Evolutionary conservation across 345 rosid species (phyloP).

Genomic region (Gossypium raimondii): DNA sequence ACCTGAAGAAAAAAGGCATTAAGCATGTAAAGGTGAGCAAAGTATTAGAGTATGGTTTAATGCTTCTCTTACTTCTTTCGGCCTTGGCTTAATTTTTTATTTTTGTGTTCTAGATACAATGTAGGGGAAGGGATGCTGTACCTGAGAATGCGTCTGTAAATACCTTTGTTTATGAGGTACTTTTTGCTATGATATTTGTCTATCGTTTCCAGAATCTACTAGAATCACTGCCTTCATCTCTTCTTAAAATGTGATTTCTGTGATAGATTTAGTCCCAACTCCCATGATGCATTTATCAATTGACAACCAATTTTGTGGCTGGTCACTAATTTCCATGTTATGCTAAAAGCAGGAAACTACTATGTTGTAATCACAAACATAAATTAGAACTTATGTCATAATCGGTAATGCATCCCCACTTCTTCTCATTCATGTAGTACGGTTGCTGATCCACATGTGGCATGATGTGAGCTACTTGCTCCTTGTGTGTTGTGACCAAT

Average conservation of each 20-base stretch:
- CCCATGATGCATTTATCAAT: neutral
- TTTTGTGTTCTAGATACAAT: slow-evolving; percentile 61
- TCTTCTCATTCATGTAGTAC: neutral
- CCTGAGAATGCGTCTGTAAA: slow-evolving; percentile 87
- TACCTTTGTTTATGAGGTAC: slow-evolving; percentile 81
- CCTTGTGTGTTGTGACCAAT: neutral
- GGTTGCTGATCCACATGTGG: neutral
- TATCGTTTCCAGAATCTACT: neutral
- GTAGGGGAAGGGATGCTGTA: slow-evolving; percentile 88
- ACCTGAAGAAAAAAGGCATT: slow-evolving; percentile 28
- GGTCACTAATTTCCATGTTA: neutral
- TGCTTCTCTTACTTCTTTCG: neutral
- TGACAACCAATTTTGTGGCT: neutral
- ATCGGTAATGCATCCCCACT: neutral
- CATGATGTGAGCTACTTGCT: neutral
- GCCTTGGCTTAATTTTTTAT: neutral
- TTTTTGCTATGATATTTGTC: slow-evolving; percentile 9
- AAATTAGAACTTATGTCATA: neutral
- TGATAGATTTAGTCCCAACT: neutral
- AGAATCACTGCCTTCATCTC: slow-evolving; percentile 1
- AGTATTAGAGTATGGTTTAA: neutral
- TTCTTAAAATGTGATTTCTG: neutral
- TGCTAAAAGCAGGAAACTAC: neutral
- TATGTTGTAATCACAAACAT: neutral
- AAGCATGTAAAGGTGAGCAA: slow-evolving; percentile 82